A percentile compares a stretch with the other conserved stretches of the same genome.
These are phyloP conservation scores for Phaeosphaeriaceae sp. DNA, from an alignment of 2,329 filamentous ascomycete genomes.

Conservation along the genomic window DNA sequence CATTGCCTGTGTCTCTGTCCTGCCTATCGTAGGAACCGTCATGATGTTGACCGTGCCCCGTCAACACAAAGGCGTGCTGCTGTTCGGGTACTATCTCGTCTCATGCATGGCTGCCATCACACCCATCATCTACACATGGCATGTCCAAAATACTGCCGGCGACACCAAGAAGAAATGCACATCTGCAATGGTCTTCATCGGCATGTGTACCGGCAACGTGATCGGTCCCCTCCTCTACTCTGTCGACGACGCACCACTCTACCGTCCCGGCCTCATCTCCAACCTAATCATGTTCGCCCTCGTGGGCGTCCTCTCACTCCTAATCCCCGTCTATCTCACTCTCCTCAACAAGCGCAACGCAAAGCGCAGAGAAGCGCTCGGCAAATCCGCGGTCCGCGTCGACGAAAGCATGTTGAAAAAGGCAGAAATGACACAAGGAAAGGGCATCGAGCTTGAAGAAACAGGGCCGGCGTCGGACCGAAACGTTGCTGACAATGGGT, in stretches of 20 bases:
- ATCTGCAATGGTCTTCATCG: conserved; percentile 45
- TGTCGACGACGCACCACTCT: conserved; percentile 42
- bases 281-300: conserved; percentile 46
- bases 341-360: conserved; percentile 42
- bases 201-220: conserved; percentile 49
- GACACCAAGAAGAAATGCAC: conserved; percentile 50
- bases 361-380: conserved; percentile 35
- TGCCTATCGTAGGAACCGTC: conserved; percentile 60
- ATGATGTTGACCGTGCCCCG: conserved; percentile 60
- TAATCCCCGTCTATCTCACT: conserved; percentile 42
- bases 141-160: conserved; percentile 48
- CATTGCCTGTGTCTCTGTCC: conserved; percentile 59
- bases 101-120: conserved; percentile 47
- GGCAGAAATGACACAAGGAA: conserved; percentile 16
- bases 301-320: conserved; percentile 34
- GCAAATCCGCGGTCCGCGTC: conserved; percentile 36
- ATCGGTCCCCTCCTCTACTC: conserved; percentile 48
- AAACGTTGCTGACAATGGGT: conserved; percentile 21
- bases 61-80: conserved; percentile 56
- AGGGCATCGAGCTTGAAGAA: conserved; percentile 21
- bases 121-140: conserved; percentile 47
- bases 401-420: conserved; percentile 49
- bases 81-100: conserved; percentile 63
- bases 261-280: conserved; percentile 44
- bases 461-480: conserved; percentile 1